phyloP scores from a whole-genome alignment of 129 eudicot genomes.

The Centella asiatica region DNA sequence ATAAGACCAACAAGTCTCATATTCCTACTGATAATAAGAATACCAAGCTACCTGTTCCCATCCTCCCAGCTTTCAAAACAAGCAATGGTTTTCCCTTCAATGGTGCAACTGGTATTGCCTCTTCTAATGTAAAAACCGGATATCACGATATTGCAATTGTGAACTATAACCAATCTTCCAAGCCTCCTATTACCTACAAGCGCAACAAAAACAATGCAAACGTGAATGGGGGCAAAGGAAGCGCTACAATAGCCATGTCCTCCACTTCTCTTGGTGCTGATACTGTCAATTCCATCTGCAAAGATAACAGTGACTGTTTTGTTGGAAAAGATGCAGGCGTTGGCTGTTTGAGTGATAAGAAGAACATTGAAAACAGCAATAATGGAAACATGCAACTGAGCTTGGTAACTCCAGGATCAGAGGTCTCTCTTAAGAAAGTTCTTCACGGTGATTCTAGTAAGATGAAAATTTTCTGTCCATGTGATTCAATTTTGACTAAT shows the following conservation, averaged over 20 bases:
- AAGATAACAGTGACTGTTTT: background rate
- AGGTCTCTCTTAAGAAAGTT: slow-evolving; percentile 26
- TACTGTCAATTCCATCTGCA: background rate
- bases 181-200: background rate
- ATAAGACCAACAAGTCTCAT: background rate
- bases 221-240: background rate
- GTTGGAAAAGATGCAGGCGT: slow-evolving; percentile 8
- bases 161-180: slow-evolving; percentile 1
- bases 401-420: slow-evolving; percentile 16
- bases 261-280: background rate
- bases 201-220: background rate
- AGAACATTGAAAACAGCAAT: slow-evolving; percentile 2
- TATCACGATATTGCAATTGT: background rate
- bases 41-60: background rate
- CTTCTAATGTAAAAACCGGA: slow-evolving; percentile 2
- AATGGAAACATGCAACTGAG: slow-evolving; percentile 10
- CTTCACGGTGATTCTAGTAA: slow-evolving; percentile 32
- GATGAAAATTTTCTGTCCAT: background rate
- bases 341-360: background rate
- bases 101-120: background rate
- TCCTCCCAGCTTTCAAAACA: background rate
- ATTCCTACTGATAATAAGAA: background rate
- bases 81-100: slow-evolving; percentile 2
- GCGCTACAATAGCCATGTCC: background rate
- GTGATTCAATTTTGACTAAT: background rate